phyloP scores from a whole-genome alignment of 768 basidiomycete species.

The Pholiota microspora region DNA sequence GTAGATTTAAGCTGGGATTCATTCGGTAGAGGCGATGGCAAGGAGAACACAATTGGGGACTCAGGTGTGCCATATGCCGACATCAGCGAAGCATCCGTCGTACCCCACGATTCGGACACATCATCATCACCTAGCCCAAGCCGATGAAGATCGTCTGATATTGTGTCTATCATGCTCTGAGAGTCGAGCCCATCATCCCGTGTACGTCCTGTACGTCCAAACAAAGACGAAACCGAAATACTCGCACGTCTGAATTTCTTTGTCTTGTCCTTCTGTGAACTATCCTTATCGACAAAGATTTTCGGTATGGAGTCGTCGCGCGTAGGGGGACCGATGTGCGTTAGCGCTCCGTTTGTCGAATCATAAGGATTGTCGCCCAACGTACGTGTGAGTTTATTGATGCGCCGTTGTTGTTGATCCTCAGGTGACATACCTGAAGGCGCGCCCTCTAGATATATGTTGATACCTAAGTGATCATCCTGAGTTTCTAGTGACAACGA shows the following conservation, averaged over 20 bases:
- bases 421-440: not conserved
- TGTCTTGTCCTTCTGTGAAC: constrained; percentile 5
- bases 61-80: constrained; percentile 15
- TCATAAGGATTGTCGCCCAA: constrained; percentile 19
- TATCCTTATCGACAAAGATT: not conserved
- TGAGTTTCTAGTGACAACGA: not conserved
- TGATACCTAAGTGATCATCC: constrained; percentile 6
- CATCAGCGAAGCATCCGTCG: constrained; percentile 10
- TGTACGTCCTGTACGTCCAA: constrained; percentile 7
- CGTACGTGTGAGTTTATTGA: constrained; percentile 27
- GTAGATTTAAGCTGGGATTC: constrained; percentile 1
- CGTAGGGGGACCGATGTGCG: not conserved
- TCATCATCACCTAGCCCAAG: constrained; percentile 20
- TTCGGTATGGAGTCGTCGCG: not conserved
- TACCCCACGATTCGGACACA: constrained; percentile 21
- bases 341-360: not conserved
- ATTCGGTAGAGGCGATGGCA: constrained; percentile 21
- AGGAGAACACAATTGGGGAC: constrained; percentile 30
- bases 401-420: constrained; percentile 15
- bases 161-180: constrained; percentile 13
- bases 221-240: constrained; percentile 16
- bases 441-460: constrained; percentile 5
- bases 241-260: constrained; percentile 16
- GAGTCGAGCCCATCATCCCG: constrained; percentile 10
- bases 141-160: constrained; percentile 24